Percentiles rank a stretch among this genome's conserved stretches.
These are phyloP conservation scores for Scheffersomyces segobiensis DNA, from an alignment of 1,139 yeast genomes.

Conservation along the genomic window DNA sequence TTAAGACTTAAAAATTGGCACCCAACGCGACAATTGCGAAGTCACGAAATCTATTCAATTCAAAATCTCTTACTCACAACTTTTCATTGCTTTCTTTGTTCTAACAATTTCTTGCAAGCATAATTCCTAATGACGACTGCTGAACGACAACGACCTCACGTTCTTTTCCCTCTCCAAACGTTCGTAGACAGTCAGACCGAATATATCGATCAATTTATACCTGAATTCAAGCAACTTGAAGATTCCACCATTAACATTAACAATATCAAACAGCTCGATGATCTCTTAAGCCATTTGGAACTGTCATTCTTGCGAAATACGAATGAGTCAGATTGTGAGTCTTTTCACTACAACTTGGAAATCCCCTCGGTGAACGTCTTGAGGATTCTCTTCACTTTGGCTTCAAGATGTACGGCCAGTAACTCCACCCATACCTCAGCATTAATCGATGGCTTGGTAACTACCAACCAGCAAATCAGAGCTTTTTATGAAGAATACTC, in stretches of 20 bases:
- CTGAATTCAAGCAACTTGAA: conserved; percentile 20
- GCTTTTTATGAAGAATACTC: conserved; percentile 21
- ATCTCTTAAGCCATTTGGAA: conserved; percentile 29
- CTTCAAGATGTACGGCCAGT: conserved; percentile 25
- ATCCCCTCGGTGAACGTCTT: conserved; percentile 28
- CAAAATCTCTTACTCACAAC: background rate
- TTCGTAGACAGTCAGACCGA: conserved; percentile 17
- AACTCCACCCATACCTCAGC: conserved; percentile 24
- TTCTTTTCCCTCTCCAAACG: conserved; percentile 7
- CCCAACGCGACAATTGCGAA: background rate
- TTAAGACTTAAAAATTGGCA: background rate
- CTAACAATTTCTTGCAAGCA: background rate
- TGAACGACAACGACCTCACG: background rate
- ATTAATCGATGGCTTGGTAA: conserved; percentile 17
- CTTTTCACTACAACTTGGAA: conserved; percentile 1
- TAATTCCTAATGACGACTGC: background rate
- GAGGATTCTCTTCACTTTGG: conserved; percentile 32
- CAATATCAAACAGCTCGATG: conserved; percentile 31
- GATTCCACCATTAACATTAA: conserved; percentile 21
- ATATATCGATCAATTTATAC: conserved; percentile 24
- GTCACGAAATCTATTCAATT: background rate
- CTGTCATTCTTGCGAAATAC: conserved; percentile 11
- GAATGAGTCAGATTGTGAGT: background rate
- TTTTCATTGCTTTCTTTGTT: background rate
- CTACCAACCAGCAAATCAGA: conserved; percentile 20